Evolutionary conservation across 1,284 basidiomycete species (phyloP).

Genomic region (Psilocybe mexicana): DNA sequence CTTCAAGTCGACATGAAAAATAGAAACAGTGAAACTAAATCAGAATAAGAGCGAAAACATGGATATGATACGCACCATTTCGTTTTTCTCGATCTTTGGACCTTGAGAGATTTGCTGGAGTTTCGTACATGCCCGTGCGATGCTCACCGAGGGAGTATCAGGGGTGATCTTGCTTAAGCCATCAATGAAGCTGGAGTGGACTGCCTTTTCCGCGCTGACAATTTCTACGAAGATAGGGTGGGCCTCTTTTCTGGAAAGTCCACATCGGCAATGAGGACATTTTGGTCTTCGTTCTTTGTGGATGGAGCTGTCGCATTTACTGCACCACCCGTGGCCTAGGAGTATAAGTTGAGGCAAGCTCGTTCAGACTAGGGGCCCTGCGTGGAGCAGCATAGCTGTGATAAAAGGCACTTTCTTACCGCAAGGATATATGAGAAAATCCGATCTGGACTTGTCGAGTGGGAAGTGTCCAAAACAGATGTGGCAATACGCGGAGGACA

Average conservation of each 20-base stretch:
- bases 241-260: slow-evolving; percentile 19
- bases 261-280: slow-evolving; percentile 26
- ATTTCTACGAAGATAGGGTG: slow-evolving; percentile 33
- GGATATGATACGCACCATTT: slow-evolving; percentile 24
- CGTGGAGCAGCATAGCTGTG: neutral
- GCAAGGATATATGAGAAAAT: slow-evolving; percentile 35
- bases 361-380: slow-evolving; percentile 1
- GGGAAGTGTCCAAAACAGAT: slow-evolving; percentile 28
- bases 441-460: slow-evolving; percentile 16
- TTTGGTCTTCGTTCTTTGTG: slow-evolving; percentile 14
- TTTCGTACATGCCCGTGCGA: slow-evolving; percentile 31
- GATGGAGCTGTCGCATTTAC: slow-evolving; percentile 19
- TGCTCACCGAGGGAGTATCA: slow-evolving; percentile 34
- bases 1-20: slow-evolving; percentile 16
- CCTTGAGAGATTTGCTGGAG: slow-evolving; percentile 26
- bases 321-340: slow-evolving; percentile 32
- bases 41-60: neutral
- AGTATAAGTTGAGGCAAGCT: slow-evolving; percentile 1
- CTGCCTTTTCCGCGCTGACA: slow-evolving; percentile 27
- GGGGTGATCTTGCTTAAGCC: slow-evolving; percentile 34
- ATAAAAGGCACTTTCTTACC: slow-evolving; percentile 25
- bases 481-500: slow-evolving; percentile 25
- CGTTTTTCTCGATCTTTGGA: slow-evolving; percentile 22
- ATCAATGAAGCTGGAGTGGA: slow-evolving; percentile 28
- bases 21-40: neutral